Base-by-base conservation (phyloP, 2,329 filamentous ascomycete species). In the Cordyceps fumosorosea region DNA sequence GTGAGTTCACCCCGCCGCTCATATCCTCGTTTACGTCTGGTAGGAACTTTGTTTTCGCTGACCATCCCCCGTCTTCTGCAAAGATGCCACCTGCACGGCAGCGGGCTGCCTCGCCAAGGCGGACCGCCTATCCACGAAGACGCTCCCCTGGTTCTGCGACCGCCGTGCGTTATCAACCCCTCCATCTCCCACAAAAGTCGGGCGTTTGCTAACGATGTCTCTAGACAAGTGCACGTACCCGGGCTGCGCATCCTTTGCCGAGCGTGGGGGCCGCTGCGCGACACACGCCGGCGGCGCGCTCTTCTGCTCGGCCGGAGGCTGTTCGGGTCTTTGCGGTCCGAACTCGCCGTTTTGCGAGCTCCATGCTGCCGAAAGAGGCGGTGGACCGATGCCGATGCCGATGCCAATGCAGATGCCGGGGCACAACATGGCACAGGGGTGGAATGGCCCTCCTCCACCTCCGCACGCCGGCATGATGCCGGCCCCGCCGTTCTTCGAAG, bases 61-160 rank as follows among this genome's bases (percentile, higher is more conserved):
- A 29, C 29, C 29, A 4, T 5, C 1, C 3, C 22, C 20, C 12
- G 37, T 10, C n/a, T 37, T 12, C 34, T 37, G 34, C 5, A 29
- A 37, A 60, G 58, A 60, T 26, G 40, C 58, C 12, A 60, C 58
- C 24, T 61, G 59, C 34, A 18, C 42, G 10, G 29, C 11, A 3
- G 32, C 37, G 10, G 47, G 47, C 3, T 61, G 59, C 51, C 16
- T 26, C 16, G 58, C 22, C 37, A 42, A 14, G 22, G 51, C 59
- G 16, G 32, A 37, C 8, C 59, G 52, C n/a, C 59, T 61, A 2
- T 61, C 59, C 2, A n/a, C 14, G 5, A 50, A 56, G 52, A 22
- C 20, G 18, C 42, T 61, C 3, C 52, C 59, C 3, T 61, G 51
- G 59, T 50, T 40, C n/a, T 61, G 59, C 51, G 44, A 48, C 20